Base-by-base conservation (phyloP, 2,329 filamentous ascomycete genomes). In the Apiospora arundinis region DNA sequence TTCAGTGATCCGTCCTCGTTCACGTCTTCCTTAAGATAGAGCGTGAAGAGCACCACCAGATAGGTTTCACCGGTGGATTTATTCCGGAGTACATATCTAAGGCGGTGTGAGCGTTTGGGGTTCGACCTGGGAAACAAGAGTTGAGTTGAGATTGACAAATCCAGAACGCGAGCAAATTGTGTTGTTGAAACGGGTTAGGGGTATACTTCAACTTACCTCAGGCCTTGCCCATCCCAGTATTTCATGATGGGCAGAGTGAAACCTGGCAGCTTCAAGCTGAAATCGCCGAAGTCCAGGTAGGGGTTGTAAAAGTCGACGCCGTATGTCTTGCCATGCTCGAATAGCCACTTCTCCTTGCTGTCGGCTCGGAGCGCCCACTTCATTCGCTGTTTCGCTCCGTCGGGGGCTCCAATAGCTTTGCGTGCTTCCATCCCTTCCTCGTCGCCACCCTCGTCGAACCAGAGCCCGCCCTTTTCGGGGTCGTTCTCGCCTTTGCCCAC, bases 81-180 rank as follows among this genome's bases (percentile, higher is more conserved):
- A 82, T 98, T 93, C 79, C 95, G 95, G 78, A 98, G 88, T 72
- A 97, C 94, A 83, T 98, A 98, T 88, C 95, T 95, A 83, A 97
- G 89, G 76, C 91, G 88, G 83, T 97, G 93, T 85, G 93, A 92
- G 86, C 93, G 93, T 80, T 89, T 88, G 77, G 74, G 78, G 69
- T 75, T 77, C 71, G 76, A 70, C 77, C 77, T 82, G 74, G 71
- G 48, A 32, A 23, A 67, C 28, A 46, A 68, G 12, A 45, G 66
- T 63, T 28, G 68, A 71, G 46, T 77, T 77, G 77, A 78, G 75
- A 78, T 72, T 72, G 76, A 69, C 52, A 69, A 71, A 70, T 71
- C 42, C 40, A 69, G 69, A n/a, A 60, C 68, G 67, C 14, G 42
- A 45, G 42, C 42, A 45, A 45, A 45, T 49, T 70, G 25, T 60